Base-by-base conservation (phyloP, 1,139 yeast species). In the Yamadazyma jaroonii region DNA sequence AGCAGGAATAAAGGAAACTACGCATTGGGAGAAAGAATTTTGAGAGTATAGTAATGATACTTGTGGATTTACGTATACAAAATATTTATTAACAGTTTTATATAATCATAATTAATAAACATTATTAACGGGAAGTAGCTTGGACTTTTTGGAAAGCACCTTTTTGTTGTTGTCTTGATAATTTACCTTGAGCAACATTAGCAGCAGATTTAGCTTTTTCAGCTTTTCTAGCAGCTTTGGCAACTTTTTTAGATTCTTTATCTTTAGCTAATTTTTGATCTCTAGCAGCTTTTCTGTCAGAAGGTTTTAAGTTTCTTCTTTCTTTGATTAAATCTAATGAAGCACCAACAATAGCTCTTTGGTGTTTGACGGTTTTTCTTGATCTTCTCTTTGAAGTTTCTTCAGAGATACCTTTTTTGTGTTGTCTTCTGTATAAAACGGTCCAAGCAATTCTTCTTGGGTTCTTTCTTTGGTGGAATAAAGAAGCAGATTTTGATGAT, bases 381-480 rank as follows among this genome's bases (percentile, higher is more conserved):
- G 94, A 59, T 78, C 96, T 88, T 86, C 87, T 94, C 86, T 89
- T 94, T 72, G 94, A 63, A 57, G 87, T 85, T 79, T 92, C 98
- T 81, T 92, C 98, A 65, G 97, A 83, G 67, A 90, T 81, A 81
- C 99, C 99, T 81, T 92, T 92, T 86, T 88, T 90, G 95, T 92
- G 97, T 79, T 90, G 96, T 79, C 96, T 87, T 84, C 99, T 92
- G 92, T 80, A 92, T 64, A 92, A 83, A 66, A 90, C 97, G 58
- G 99, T 92, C 99, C 99, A 92, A 56, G 97, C 84, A 69, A 92
- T 83, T 84, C 96, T 87, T 84, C 98, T 89, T 78, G 98, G 99
- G 90, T 94, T 92, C 95, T 92, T 92, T 84, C 97, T 89, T 82
- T 94, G 99, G 68, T 84, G 83, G 95, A 92, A 92, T 67, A 92